Evolutionary conservation across 2,329 filamentous ascomycete species (phyloP), one percentile per base, ranked within the genome.

Genomic region (Colletotrichum tanaceti): DNA sequence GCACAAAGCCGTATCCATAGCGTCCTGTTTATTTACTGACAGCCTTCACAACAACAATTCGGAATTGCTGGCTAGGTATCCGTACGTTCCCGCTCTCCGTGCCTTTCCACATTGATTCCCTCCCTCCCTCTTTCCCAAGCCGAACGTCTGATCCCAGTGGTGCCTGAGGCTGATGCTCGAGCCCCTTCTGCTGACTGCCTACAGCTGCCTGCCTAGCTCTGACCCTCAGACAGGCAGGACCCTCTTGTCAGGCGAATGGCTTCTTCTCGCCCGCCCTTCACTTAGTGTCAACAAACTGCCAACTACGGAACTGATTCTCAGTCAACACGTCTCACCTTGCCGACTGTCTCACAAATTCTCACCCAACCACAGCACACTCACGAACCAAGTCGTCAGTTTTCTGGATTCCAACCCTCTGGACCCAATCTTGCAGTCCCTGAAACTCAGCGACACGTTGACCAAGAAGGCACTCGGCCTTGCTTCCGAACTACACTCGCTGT

Each of bases 121-220:
- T 11, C 38, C 57, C 16, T 59, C n/a, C n/a, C n/a, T n/a, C n/a
- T n/a, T n/a, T n/a, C 43, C 57, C 43, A 44, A 24, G 43, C 38
- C 11, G 35, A 60, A n/a, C 18, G 58, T 52, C 35, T 24, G 38
- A 39, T 16, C 35, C 43, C 59, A 39, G 50, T 32, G 58, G 43
- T 67, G 64, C 64, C 64, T 63, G 28, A 66, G 64, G 59, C 58
- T 52, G 39, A 43, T 32, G 11, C 46, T n/a, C 46, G 18, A 39
- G 13, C 58, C 20, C 32, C 38, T 14, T 41, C 18, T 22, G 38
- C 54, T 50, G 16, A 14, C 49, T 38, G 28, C 28, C 28, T 28
- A 5, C 11, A 58, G 60, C 49, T 65, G 60, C 61, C 44, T 66
- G 66, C 66, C 66, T 69, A 61, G 66, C 16, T 52, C 50, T 47